Evolutionary conservation across 2,329 filamentous ascomycete species (phyloP), one percentile per base, ranked within the genome.

Genomic region (Ceratocystis cubensis): DNA sequence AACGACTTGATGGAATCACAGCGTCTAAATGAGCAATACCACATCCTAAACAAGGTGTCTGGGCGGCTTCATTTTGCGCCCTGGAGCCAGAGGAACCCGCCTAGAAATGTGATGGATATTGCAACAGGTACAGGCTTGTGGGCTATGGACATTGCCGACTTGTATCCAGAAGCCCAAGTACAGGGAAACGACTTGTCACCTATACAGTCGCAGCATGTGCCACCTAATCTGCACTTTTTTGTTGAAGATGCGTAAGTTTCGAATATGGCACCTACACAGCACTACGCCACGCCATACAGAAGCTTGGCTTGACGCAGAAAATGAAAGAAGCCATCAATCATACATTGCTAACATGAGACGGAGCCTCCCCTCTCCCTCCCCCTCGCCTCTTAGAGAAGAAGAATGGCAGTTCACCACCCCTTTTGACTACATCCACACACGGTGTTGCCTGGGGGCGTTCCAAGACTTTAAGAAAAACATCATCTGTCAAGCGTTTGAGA

Each of bases 171-270:
- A 3, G 76, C 85, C 10, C 75, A 80, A 68, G 78, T 89, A 37
- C 79, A 81, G 62, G 86, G 84, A 41, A 87, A 83, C 7, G 86
- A 89, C 71, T 77, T 89, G 5, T 88, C 85, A 0, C 85, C 86
- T 1, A 84, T 88, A 30, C 86, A 89, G 71, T 85, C 86, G 1
- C 76, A 76, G 3, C 78, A 82, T 61, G 85, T 90, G 0, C 88
- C 88, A 0, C 81, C 82, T 20, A 92, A 92, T 69, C 86, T 91
- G 15, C 82, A 84, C 69, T 92, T 92, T 70, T 84, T 84, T 68
- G 81, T 92, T 59, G 87, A 91, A 72, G 88, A 91, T 71, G 76
- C 75, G 74, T 75, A 72, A 70, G 75, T 73, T 13, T 50, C 0
- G 22, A 1, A 25, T 3, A 53, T n/a, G 20, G n/a, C 56, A 25